These are phyloP conservation scores for Curvularia eragrostidis DNA, from an alignment of 2,329 filamentous ascomycete genomes.

Conservation along the genomic window DNA sequence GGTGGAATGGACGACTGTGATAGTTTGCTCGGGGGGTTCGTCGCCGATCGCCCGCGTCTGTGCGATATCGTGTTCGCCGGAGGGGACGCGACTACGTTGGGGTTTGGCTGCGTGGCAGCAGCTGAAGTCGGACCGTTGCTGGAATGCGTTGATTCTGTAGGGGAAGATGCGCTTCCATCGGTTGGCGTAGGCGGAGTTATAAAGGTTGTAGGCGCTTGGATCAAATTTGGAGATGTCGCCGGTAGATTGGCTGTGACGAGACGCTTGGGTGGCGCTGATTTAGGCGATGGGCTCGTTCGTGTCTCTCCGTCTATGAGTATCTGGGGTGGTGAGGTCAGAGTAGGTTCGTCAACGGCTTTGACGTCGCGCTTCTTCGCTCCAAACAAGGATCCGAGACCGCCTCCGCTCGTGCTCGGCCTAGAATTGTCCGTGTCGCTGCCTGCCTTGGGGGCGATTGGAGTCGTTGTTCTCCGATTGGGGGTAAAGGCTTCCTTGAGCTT, in stretches of 20 bases:
- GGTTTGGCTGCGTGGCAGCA: constrained; percentile 50
- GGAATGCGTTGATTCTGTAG: constrained; percentile 37
- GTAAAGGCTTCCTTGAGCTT: constrained; percentile 76
- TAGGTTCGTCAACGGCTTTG: constrained; percentile 38
- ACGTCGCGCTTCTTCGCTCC: constrained; percentile 46
- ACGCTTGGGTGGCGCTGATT: constrained; percentile 34
- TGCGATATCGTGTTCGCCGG: constrained; percentile 78
- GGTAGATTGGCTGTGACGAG: constrained; percentile 50
- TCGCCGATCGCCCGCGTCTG: constrained; percentile 66
- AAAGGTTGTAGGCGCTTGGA: constrained; percentile 61
- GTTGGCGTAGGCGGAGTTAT: constrained; percentile 70
- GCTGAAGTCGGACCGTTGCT: constrained; percentile 34
- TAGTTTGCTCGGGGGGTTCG: constrained; percentile 77
- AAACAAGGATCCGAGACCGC: constrained; percentile 53
- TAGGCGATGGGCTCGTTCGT: constrained; percentile 37
- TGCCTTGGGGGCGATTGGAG: constrained; percentile 32
- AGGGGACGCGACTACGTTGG: constrained; percentile 65
- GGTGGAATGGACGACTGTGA: constrained; percentile 73
- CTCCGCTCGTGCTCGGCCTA: constrained; percentile 53
- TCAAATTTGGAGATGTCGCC: constrained; percentile 52
- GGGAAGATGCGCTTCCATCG: constrained; percentile 51
- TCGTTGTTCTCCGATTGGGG: constrained; percentile 38
- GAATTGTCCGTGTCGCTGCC: constrained; percentile 44
- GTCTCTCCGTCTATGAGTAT: constrained; percentile 43
- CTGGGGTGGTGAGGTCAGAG: constrained; percentile 40